Evolutionary conservation across 345 rosid species (phyloP), one percentile per base, ranked within the genome.

Genomic region (Rhizophora apiculata): DNA sequence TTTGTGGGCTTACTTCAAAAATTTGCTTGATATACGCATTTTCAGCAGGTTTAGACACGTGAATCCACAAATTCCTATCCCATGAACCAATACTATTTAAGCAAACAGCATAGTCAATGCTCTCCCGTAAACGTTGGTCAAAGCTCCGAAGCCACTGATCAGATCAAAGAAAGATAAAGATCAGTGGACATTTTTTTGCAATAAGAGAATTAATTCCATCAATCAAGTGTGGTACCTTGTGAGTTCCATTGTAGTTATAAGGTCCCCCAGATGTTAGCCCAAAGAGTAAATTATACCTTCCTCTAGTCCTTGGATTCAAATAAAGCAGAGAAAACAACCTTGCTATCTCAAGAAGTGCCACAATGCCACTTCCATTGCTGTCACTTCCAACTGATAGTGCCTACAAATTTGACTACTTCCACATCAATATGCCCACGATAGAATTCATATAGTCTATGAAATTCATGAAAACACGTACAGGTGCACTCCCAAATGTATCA

Each of bases 221-320:
- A 66, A 69, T 76, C 54, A 58, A 58, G 53, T 53, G 63, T 66
- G 78, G 79, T 78, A 91, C 97, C 99, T 88, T 95, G 34, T 87
- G 96, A 43, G 96, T 95, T 80, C 99, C 97, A 78, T 89, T 91
- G 77, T 91, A 91, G 85, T 91, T 91, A 84, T 88, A 95, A 24
- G 99, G 99, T 75, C 99, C 98, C 24, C 96, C 96, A 49, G 97
- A 95, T 49, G 97, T 91, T 67, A 95, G 74, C 46, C 96, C 97
- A 80, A 95, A 95, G 70, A 95, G 97, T 72, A 95, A 70, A 83
- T 91, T 95, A 82, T 89, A 95, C 70, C 87, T 81, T 78, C 99
- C 99, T 79, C 96, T 87, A 69, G 99, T 91, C 87, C 81, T 95
- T 52, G 99, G 96, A 76, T 91, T 91, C 24, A 96, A 88, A 85